Conservation (phyloP, 495 filamentous ascomycete genomes). For the Tetracladium setigerum region DNA sequence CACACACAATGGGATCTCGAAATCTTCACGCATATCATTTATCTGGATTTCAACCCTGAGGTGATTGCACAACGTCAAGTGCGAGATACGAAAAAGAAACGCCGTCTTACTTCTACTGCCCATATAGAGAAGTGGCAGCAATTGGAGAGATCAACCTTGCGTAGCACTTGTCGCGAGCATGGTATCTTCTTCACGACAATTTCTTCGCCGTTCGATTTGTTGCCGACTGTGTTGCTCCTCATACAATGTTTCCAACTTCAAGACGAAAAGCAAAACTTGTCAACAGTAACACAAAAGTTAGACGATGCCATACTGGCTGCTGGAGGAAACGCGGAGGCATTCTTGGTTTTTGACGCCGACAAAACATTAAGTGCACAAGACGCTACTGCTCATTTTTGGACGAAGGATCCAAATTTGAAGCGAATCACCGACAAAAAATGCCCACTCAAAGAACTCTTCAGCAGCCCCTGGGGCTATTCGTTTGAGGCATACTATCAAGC, state of each 20-base stretch:
- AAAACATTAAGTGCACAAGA: constrained; percentile 48
- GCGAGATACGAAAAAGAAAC: background rate
- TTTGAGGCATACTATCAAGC: constrained; percentile 52
- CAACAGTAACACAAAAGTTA: constrained; percentile 26
- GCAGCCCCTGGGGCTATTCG: constrained; percentile 41
- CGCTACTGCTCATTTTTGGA: constrained; percentile 48
- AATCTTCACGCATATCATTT: constrained; percentile 28
- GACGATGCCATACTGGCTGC: constrained; percentile 28
- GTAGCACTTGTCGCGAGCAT: constrained; percentile 30
- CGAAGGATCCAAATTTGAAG: constrained; percentile 1
- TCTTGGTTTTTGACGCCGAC: constrained; percentile 53
- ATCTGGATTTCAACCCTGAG: background rate
- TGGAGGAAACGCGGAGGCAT: constrained; percentile 27
- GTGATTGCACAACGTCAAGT: constrained; percentile 20
- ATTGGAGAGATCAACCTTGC: constrained; percentile 30
- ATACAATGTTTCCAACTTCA: constrained; percentile 35
- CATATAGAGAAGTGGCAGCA: constrained; percentile 31
- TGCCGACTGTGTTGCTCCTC: constrained; percentile 20
- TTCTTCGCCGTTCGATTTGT: constrained; percentile 5
- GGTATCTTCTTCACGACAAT: constrained; percentile 40
- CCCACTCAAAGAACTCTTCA: constrained; percentile 43
- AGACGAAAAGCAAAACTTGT: constrained; percentile 33
- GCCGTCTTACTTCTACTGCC: background rate
- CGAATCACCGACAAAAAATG: constrained; percentile 12
- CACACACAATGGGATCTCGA: constrained; percentile 40